Base-by-base conservation (phyloP, 1,284 basidiomycete species). In the Cystobasidiaceae sp. region DNA sequence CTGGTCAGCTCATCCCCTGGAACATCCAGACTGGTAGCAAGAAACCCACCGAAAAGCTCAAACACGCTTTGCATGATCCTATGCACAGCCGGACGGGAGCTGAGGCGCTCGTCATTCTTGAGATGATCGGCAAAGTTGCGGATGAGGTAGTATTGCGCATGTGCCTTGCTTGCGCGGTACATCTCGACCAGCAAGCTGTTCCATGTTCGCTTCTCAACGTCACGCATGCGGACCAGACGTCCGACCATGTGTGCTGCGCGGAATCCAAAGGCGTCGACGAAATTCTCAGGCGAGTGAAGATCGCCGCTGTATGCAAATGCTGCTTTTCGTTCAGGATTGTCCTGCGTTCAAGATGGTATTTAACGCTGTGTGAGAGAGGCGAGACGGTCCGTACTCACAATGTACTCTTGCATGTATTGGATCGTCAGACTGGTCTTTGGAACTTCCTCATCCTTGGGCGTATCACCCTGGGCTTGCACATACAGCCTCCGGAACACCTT, bases 121-220 rank as follows among this genome's bases (percentile, higher is more conserved):
- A 78, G 74, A 11, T 76, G 77, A 66, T 75, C 73, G 17, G 73
- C 75, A 68, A 78, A 78, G 73, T 78, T 77, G 70, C 71, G 70
- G 7, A 78, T 74, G 46, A 78, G 70, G 55, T 71, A 46, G 63
- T 66, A 74, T 63, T 75, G 73, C 32, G 71, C 70, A 67, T 74
- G 73, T 5, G 74, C 73, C 21, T 67, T 68, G 21, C 74, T 75
- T 71, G 73, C 74, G 9, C 73, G 72, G 73, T 72, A 76, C 50
- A 78, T 74, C 66, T 78, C 77, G 27, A 74, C 71, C 23, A 78
- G 70, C 13, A 78, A 66, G 60, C 69, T 71, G 69, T 78, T 78
- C 77, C 77, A 78, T 8, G 73, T 71, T 30, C 72, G 67, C 68
- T 75, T 73, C 61, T 74, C 73, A 45, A 75, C 70, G 64, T 78